phyloP scores from a whole-genome alignment of 257 asterid species.

The Nicotiana tomentosiformis region DNA sequence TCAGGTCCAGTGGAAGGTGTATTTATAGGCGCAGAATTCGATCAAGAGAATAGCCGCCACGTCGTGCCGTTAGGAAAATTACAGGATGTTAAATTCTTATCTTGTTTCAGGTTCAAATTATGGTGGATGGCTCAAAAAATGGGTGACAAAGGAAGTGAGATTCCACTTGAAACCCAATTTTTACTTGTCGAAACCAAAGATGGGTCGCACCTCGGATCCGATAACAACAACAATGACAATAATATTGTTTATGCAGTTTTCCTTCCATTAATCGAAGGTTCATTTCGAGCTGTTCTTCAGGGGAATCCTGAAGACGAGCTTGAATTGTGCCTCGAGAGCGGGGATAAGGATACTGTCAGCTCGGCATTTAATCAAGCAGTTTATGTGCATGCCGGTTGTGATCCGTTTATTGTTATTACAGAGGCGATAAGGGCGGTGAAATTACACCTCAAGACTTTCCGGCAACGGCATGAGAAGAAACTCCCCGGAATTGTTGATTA shows the following conservation, averaged over 20 bases:
- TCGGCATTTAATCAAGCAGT: slow-evolving; percentile 54
- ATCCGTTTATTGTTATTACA: slow-evolving; percentile 49
- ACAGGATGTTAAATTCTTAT: slow-evolving; percentile 55
- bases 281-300: slow-evolving; percentile 66
- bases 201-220: slow-evolving; percentile 47
- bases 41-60: slow-evolving; percentile 25
- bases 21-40: slow-evolving; percentile 33
- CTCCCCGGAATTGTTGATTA: slow-evolving; percentile 62
- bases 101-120: slow-evolving; percentile 75
- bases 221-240: slow-evolving; percentile 24
- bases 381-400: slow-evolving; percentile 56
- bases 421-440: slow-evolving; percentile 63
- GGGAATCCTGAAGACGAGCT: slow-evolving; percentile 63
- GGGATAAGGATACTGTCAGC: slow-evolving; percentile 37
- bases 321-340: slow-evolving; percentile 68
- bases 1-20: slow-evolving; percentile 37
- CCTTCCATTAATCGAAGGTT: slow-evolving; percentile 69
- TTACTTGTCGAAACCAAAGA: slow-evolving; percentile 54
- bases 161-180: slow-evolving; percentile 80
- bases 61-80: slow-evolving; percentile 33
- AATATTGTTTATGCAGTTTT: slow-evolving; percentile 50
- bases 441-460: slow-evolving; percentile 52
- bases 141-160: slow-evolving; percentile 71
- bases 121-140: slow-evolving; percentile 98
- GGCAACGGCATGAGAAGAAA: slow-evolving; percentile 60